Evolutionary conservation across 2,329 filamentous ascomycete genomes (phyloP), one percentile per base, ranked within the genome.

Genomic region (Cladorrhinum sp.): DNA sequence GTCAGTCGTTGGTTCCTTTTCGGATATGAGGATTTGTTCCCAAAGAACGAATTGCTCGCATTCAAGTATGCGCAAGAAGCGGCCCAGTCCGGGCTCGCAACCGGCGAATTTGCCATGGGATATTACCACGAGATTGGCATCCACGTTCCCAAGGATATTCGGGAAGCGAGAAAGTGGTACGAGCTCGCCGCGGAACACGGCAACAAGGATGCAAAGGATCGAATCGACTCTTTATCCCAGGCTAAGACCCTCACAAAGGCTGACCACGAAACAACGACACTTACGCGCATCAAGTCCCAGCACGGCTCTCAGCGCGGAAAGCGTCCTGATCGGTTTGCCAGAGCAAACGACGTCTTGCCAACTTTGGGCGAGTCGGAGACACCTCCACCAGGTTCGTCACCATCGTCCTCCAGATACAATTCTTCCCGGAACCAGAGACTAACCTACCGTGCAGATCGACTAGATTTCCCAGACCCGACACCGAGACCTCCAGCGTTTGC

Each of bases 1-100:
- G 92, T 99, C 63, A 98, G 93, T 75, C 95, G 96, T 75, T 99
- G 95, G 95, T 99, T 98, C 72, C 81, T 99, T 25, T 98, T 96
- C 70, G 95, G 95, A 2, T 93, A 95, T 66, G 93, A 98, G 67
- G 89, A 89, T 22, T 82, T 96, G 6, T 97, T 99, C 71, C 85
- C 91, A 62, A 98, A 98, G 81, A 98, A 97, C 70, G 95, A 99
- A 75, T 90, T 93, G 72, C 78, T 98, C 53, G 93, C 95, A 6
- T 99, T 91, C 75, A 89, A 86, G 55, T 98, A 96, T 71, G 95
- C 95, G 1, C 86, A 93, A 68, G 85, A 93, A 66, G 95, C 95
- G 10, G 93, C 95, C 8, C 81, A 85, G 55, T 85, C 87, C 41
- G 92, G 92, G 58, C 82, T 98, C 53, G 83, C 92, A 0, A 98